phyloP scores from a whole-genome alignment of 2,329 filamentous ascomycete genomes.

The Verticillium nonalfalfae region DNA sequence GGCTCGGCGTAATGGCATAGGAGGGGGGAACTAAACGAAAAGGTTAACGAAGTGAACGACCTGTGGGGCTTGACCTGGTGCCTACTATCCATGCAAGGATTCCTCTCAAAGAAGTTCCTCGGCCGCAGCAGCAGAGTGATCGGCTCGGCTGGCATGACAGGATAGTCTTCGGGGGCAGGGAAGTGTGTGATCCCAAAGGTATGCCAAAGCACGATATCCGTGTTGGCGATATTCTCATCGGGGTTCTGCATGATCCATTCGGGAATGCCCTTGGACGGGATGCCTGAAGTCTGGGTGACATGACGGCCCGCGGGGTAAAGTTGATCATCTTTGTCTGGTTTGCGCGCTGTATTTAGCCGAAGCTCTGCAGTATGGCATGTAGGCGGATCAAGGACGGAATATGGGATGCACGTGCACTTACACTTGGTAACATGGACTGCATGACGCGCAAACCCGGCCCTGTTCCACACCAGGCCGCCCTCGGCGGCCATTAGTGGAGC shows the following conservation, averaged over 20 bases:
- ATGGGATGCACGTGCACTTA: neutral
- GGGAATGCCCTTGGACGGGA: conserved; percentile 54
- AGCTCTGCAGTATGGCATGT: no score
- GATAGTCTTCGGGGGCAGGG: conserved; percentile 84
- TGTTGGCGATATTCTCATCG: conserved; percentile 44
- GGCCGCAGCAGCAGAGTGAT: conserved; percentile 76
- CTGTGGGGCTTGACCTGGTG: no score
- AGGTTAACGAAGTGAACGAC: no score
- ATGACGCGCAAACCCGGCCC: conserved; percentile 9
- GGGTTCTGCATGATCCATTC: conserved; percentile 51
- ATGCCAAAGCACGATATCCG: conserved; percentile 87
- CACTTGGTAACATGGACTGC: conserved; percentile 9
- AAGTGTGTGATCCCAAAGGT: conserved; percentile 90
- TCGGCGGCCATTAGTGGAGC: conserved; percentile 8
- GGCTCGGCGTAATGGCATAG: no score
- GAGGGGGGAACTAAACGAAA: no score
- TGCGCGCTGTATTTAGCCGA: no score
- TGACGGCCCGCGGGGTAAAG: conserved; percentile 62
- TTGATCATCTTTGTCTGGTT: conserved; percentile 53
- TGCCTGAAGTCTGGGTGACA: conserved; percentile 63
- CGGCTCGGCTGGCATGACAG: conserved; percentile 82
- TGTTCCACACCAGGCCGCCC: conserved; percentile 8
- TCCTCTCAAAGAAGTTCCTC: conserved; percentile 74
- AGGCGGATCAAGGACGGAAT: no score
- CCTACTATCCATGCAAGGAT: conserved; percentile 38